A percentile compares a stretch with the other conserved stretches of the same genome.
These are phyloP conservation scores for Juglanconis sp. DNA, from an alignment of 2,329 filamentous ascomycete species.

Conservation along the genomic window DNA sequence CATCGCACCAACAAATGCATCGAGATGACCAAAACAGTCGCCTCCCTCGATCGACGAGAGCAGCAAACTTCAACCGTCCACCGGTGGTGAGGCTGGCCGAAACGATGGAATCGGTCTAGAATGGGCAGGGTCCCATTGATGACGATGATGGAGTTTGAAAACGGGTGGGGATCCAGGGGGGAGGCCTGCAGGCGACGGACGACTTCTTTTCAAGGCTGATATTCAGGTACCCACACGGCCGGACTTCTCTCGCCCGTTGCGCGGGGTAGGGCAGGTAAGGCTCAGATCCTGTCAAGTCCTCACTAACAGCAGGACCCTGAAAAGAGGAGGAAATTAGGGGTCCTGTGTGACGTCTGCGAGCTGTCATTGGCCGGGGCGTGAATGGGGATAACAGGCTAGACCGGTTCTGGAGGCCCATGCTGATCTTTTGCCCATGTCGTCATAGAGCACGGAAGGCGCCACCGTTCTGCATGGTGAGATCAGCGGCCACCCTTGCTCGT, in stretches of 20 bases:
- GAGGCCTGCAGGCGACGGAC: not conserved
- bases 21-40: not conserved
- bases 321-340: conserved; percentile 2
- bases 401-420: conserved; percentile 1
- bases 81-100: conserved; percentile 1
- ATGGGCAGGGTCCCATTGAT: conserved; percentile 13
- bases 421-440: conserved; percentile 12
- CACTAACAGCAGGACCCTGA: conserved; percentile 1
- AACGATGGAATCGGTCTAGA: conserved; percentile 16
- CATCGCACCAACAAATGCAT: not conserved
- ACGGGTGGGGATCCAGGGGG: not conserved
- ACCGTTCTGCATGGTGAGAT: not conserved
- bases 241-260: not conserved
- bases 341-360: not conserved
- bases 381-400: conserved; percentile 7
- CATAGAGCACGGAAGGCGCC: conserved; percentile 1
- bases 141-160: conserved; percentile 15
- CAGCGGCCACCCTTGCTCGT: not conserved
- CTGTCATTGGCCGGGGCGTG: not conserved
- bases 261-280: not conserved
- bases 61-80: too few species aligned
- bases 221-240: not conserved
- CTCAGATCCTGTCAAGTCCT: not conserved
- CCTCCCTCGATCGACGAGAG: too few species aligned
- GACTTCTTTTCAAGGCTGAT: not conserved